Percentiles rank a stretch among this genome's conserved stretches.
Evolutionary conservation across 1,284 basidiomycete genomes (phyloP).

Genomic region (Xanthoconium separans): DNA sequence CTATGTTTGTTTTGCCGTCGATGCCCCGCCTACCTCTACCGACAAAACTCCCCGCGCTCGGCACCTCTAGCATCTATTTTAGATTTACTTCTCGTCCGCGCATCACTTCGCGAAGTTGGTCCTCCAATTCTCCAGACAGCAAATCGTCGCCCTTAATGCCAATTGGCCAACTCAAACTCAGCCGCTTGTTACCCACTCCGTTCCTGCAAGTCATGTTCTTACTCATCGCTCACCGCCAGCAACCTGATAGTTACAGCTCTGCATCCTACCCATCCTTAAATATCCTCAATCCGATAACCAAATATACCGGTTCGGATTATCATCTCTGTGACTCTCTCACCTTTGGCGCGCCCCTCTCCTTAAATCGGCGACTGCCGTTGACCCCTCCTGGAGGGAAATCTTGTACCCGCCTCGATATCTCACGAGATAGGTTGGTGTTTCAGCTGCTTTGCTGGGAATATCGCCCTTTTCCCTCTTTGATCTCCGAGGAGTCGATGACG

Average conservation of each 20-base stretch:
- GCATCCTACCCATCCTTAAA: conserved; percentile 4
- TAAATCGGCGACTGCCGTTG: conserved; percentile 19
- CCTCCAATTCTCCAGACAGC: conserved; percentile 7
- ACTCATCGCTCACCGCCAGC: not conserved
- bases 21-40: conserved; percentile 7
- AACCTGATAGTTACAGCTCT: not conserved
- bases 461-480: conserved; percentile 10
- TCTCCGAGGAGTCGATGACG: conserved; percentile 28
- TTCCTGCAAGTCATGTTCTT: conserved; percentile 2
- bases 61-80: conserved; percentile 21
- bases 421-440: conserved; percentile 23
- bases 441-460: conserved; percentile 16
- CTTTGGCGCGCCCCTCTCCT: conserved; percentile 5
- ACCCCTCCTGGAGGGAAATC: conserved; percentile 11
- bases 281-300: conserved; percentile 2
- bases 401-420: conserved; percentile 23
- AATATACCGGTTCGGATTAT: conserved; percentile 5
- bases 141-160: conserved; percentile 11
- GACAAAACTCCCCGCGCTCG: conserved; percentile 16
- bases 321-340: conserved; percentile 7
- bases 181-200: not conserved
- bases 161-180: conserved; percentile 12
- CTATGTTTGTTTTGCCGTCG: conserved; percentile 26
- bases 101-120: conserved; percentile 28
- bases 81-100: conserved; percentile 17